A percentile compares a stretch with the other conserved stretches of the same genome.
These are phyloP conservation scores for Strigomonas oncopelti DNA, from an alignment of 208 protist genomes.

Conservation along the genomic window DNA sequence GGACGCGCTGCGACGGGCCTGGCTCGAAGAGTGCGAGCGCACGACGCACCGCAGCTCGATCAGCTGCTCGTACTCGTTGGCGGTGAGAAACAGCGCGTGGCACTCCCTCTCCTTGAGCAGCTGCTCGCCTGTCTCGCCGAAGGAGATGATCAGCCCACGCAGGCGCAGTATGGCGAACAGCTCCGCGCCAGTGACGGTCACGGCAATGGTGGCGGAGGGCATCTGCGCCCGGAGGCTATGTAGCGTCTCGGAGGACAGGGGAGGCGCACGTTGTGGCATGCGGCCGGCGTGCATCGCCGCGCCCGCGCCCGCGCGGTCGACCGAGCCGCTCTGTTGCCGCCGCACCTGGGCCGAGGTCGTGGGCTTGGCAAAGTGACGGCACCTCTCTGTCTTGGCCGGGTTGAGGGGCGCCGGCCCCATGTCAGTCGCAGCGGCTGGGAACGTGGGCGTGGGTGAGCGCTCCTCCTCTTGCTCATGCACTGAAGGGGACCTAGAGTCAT, in stretches of 20 bases:
- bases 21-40: neutral
- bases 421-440: no score
- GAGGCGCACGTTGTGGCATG: neutral
- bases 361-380: neutral
- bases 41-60: constrained; percentile 36
- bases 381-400: neutral
- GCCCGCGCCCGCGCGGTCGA: neutral
- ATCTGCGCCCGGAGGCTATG: constrained; percentile 2
- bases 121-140: constrained; percentile 57
- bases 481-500: neutral
- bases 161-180: constrained; percentile 72
- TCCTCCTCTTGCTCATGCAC: neutral
- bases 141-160: constrained; percentile 68
- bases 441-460: no score
- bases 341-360: neutral
- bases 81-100: constrained; percentile 66
- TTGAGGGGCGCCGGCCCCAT: no score
- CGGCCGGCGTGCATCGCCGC: neutral
- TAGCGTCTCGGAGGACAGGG: constrained; percentile 1
- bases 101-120: constrained; percentile 33
- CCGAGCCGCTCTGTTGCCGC: constrained; percentile 5
- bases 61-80: constrained; percentile 60
- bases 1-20: neutral
- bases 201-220: constrained; percentile 1
- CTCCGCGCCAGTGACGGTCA: constrained; percentile 57